Evolutionary conservation across 495 filamentous ascomycete genomes (phyloP), one percentile per base, ranked within the genome.

Genomic region (Neurospora sp.): DNA sequence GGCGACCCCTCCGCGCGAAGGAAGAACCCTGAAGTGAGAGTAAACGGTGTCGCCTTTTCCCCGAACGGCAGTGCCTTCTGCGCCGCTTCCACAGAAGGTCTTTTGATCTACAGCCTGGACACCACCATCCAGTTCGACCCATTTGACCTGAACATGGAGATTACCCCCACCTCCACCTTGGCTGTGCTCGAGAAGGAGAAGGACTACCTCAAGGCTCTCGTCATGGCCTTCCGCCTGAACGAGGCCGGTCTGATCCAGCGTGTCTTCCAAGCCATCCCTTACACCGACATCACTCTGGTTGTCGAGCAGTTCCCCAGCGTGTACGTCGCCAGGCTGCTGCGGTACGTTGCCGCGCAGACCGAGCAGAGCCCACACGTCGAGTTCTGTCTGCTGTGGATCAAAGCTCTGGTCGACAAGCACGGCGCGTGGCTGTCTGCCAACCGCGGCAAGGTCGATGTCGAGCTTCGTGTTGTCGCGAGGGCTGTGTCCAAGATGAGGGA

Each of bases 221-320:
- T 97, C 72, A 98, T 98, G 95, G 92, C 94, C 1, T 98, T 99
- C 86, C 92, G 96, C 1, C 87, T 99, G 45, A 97, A 97, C 82
- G 90, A 95, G 77, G 85, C 86, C 3, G 86, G 87, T 69, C 85
- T 98, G 35, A 88, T 97, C 69, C 90, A 90, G 72, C 88, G 88
- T 37, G 93, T 98, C 12, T 98, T 97, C 82, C 92, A 95, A 83
- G 85, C 87, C 3, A 92, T 93, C 44, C 94, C 96, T 20, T 85
- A 89, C 42, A 82, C 84, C 18, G 92, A 93, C 76, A 92, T 99
- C 72, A 73, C 86, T 16, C 87, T 96, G 68, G 91, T 97, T 1
- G 93, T 96, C 45, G 87, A 88, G 68, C 87, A 91, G 18, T 83
- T 98, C 53, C 96, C 96, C 7, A 86, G 86, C 0, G 92, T 97